A percentile compares a stretch with the other conserved stretches of the same genome.
Evolutionary conservation across 805 yeast genomes (phyloP).

Genomic region (Candida namnaoensis): DNA sequence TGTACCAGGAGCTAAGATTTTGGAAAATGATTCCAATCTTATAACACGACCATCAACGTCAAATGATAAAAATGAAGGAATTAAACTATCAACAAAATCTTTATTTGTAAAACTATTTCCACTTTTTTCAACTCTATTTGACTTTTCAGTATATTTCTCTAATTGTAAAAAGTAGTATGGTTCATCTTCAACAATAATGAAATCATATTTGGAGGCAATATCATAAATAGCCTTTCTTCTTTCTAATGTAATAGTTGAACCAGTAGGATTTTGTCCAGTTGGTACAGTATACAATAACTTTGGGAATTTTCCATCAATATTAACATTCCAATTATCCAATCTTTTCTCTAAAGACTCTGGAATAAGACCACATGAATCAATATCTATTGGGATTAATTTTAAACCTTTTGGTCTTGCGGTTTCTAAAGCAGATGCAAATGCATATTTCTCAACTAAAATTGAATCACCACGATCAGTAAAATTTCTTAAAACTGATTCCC

Average conservation of each 20-base stretch:
- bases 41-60: slow-evolving; percentile 75
- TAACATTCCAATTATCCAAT: slow-evolving; percentile 46
- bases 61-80: slow-evolving; percentile 55
- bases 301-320: slow-evolving; percentile 39
- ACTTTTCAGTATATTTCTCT: slow-evolving; percentile 18
- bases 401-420: slow-evolving; percentile 38
- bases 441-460: slow-evolving; percentile 56
- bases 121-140: slow-evolving; percentile 30
- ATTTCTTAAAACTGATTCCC: slow-evolving; percentile 42
- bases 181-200: slow-evolving; percentile 59
- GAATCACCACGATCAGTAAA: slow-evolving; percentile 47
- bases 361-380: slow-evolving; percentile 36
- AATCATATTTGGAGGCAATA: slow-evolving; percentile 46
- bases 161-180: slow-evolving; percentile 57
- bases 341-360: slow-evolving; percentile 36
- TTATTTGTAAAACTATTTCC: slow-evolving; percentile 22
- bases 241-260: slow-evolving; percentile 41
- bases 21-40: slow-evolving; percentile 72
- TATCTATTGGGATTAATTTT: slow-evolving; percentile 35
- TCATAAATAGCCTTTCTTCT: slow-evolving; percentile 39
- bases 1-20: slow-evolving; percentile 70
- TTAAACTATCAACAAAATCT: slow-evolving; percentile 39
- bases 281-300: slow-evolving; percentile 57
- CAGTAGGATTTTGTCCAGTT: slow-evolving; percentile 67
- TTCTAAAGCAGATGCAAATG: slow-evolving; percentile 51